Base-by-base conservation (phyloP, 768 basidiomycete genomes). In the Termitomyces titanicus region DNA sequence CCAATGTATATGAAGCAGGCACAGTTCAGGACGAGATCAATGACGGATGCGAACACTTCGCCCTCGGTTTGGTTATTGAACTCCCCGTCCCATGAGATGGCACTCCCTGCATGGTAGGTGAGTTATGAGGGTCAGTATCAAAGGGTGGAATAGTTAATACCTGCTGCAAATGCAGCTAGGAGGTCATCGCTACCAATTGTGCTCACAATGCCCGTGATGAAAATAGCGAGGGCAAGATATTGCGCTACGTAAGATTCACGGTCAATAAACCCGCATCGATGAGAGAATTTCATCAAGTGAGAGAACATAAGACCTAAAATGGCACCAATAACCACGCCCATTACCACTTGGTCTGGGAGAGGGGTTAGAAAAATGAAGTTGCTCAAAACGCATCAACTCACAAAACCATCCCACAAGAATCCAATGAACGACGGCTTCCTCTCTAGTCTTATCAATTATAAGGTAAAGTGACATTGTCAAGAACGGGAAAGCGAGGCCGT, bases 401-500 rank as follows among this genome's bases (percentile, higher is more conserved):
- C 89, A 92, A 50, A 91, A 66, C 83, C 91, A 92, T 7, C 93
- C 91, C 50, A 94, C 72, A 39, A 94, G 78, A 52, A 95, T 73
- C 95, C 97, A 97, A 64, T 94, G 82, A 12, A 78, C 84, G 33
- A 97, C 72, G 5, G 94, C 92, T 10, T 77, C 76, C 0, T 75
- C 70, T 13, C 72, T 76, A 3, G 85, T 80, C 0, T 78, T 64
- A 59, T 96, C 92, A 5, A 93, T 61, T 10, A 86, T 86, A 44
- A 98, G 77, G 68, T 96, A 98, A 10, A 98, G 77, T 3, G 95
- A 84, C 50, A 98, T 78, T 25, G 83, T 81, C 53, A 98, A 76
- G 68, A 98, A 98, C 0, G 94, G 94, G 68, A 95, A 97, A 2
- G 95, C 94, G 13, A 98, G 79, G 2, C 97, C 97, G 62, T 98